These are phyloP conservation scores for Penicillium sp. DNA, from an alignment of 2,329 filamentous ascomycete genomes.

Conservation along the genomic window DNA sequence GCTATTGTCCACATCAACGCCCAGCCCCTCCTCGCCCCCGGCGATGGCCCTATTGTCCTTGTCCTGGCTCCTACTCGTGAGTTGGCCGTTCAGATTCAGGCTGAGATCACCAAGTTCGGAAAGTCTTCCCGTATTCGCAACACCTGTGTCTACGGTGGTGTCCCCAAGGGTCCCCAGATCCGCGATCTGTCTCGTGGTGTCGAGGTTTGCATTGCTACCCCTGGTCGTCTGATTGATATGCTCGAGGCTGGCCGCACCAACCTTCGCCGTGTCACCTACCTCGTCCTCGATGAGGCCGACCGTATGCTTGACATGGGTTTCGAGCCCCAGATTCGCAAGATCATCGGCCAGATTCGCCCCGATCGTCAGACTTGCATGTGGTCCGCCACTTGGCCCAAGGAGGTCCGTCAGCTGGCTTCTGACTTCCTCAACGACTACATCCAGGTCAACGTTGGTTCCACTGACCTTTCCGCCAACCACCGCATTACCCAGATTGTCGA, in stretches of 20 bases:
- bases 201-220: constrained; percentile 97
- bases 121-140: constrained; percentile 97
- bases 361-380: constrained; percentile 99
- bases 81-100: constrained; percentile 96
- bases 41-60: constrained; percentile 94
- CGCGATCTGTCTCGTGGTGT: constrained; percentile 92
- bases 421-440: constrained; percentile 96
- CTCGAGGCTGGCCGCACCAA: constrained; percentile 97
- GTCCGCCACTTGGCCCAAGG: constrained; percentile 99
- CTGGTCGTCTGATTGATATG: constrained; percentile 97
- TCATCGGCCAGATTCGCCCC: constrained; percentile 94
- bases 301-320: constrained; percentile 99
- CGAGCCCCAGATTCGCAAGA: constrained; percentile 98
- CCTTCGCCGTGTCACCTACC: constrained; percentile 93
- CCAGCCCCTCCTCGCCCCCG: constrained; percentile 90
- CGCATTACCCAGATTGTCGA: constrained; percentile 97
- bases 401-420: constrained; percentile 85
- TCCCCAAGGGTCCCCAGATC: constrained; percentile 96
- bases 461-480: constrained; percentile 95
- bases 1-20: constrained; percentile 99
- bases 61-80: constrained; percentile 96
- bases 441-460: constrained; percentile 96
- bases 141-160: constrained; percentile 98
- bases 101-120: constrained; percentile 98
- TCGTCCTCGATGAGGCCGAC: constrained; percentile 98